A percentile compares a stretch with the other conserved stretches of the same genome.
These are phyloP conservation scores for Yarrowia divulgata DNA, from an alignment of 805 yeast genomes.

Conservation along the genomic window DNA sequence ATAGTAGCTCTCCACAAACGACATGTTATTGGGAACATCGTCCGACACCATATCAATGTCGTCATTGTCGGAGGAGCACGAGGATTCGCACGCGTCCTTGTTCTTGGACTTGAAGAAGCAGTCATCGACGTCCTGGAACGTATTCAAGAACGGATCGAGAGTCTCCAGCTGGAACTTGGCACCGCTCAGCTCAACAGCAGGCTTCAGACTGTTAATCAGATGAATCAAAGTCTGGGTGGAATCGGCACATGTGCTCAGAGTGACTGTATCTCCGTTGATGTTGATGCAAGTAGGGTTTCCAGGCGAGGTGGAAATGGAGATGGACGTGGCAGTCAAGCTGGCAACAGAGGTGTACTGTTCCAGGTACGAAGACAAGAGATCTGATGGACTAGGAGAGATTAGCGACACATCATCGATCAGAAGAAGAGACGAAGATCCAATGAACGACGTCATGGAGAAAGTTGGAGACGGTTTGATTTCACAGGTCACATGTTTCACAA, in stretches of 20 bases:
- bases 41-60: conserved; percentile 48
- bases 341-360: conserved; percentile 36
- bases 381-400: neutral
- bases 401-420: conserved; percentile 21
- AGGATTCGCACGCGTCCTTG: conserved; percentile 46
- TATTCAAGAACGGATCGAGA: conserved; percentile 50
- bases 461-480: conserved; percentile 6
- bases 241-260: conserved; percentile 69
- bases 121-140: conserved; percentile 54
- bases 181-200: conserved; percentile 64
- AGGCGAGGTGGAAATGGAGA: neutral
- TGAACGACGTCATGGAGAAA: conserved; percentile 22
- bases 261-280: conserved; percentile 41
- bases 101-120: conserved; percentile 47
- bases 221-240: conserved; percentile 77
- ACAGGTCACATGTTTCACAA: conserved; percentile 23
- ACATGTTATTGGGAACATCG: conserved; percentile 46
- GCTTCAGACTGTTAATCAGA: conserved; percentile 72
- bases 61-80: conserved; percentile 55
- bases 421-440: conserved; percentile 14
- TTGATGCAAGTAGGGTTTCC: conserved; percentile 9
- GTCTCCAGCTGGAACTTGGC: conserved; percentile 51
- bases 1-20: conserved; percentile 50
- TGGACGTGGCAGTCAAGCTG: conserved; percentile 13
- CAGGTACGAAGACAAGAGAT: conserved; percentile 4